These are phyloP conservation scores for Nephelium lappaceum DNA, from an alignment of 345 rosid genomes.

Conservation along the genomic window DNA sequence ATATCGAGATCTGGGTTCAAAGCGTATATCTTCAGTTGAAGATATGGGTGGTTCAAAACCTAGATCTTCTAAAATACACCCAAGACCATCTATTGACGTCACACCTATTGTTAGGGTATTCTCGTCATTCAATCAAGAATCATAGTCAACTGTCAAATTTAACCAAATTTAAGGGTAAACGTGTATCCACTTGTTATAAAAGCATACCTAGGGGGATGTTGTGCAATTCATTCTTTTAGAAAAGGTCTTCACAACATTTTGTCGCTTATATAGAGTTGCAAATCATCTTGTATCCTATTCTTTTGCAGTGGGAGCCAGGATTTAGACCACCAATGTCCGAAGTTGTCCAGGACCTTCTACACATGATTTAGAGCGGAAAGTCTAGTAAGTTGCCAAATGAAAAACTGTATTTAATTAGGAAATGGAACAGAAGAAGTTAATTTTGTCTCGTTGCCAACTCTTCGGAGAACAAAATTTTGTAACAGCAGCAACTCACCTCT, in stretches of 20 bases:
- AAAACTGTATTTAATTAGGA: slow-evolving; percentile 12
- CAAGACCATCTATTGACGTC: too few species aligned
- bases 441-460: slow-evolving; percentile 7
- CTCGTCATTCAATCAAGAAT: too few species aligned
- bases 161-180: too few species aligned
- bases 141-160: too few species aligned
- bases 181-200: too few species aligned
- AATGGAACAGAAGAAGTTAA: background rate
- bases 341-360: slow-evolving; percentile 82
- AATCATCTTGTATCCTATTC: slow-evolving; percentile 2
- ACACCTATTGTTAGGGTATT: too few species aligned
- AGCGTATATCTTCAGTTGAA: too few species aligned
- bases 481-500: background rate
- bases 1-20: too few species aligned
- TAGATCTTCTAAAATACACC: too few species aligned
- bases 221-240: too few species aligned
- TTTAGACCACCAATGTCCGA: slow-evolving; percentile 88
- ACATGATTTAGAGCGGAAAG: slow-evolving; percentile 45
- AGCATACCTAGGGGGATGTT: too few species aligned
- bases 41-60: too few species aligned
- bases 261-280: background rate
- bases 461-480: background rate
- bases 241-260: background rate
- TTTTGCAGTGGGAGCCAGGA: slow-evolving; percentile 76
- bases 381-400: background rate